These are phyloP conservation scores for Endogone sp. DNA, from an alignment of 192 early-diverging fungal genomes.

Conservation along the genomic window DNA sequence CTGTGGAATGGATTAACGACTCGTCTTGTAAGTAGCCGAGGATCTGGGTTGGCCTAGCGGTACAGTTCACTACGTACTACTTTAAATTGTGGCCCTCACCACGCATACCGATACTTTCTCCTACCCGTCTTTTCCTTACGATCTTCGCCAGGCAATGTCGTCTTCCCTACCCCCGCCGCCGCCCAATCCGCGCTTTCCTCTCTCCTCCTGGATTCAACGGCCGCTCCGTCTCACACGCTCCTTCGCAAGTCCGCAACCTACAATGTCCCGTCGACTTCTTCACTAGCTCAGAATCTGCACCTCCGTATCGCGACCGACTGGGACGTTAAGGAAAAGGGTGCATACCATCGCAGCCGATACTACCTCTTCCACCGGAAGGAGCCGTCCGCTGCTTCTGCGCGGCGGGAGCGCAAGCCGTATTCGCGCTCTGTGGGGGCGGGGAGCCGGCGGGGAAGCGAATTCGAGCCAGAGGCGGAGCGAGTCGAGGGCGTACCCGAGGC, in stretches of 20 bases:
- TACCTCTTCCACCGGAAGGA: conserved; percentile 35
- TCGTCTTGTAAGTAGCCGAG: conserved; percentile 28
- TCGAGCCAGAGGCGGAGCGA: conserved; percentile 24
- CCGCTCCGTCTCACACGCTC: background rate
- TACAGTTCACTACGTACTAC: too few species aligned
- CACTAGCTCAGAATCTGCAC: conserved; percentile 22
- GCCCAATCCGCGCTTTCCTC: conserved; percentile 5
- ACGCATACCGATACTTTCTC: background rate
- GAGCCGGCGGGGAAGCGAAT: background rate
- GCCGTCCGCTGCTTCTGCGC: conserved; percentile 4
- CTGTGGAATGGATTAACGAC: conserved; percentile 48
- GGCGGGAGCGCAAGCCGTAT: background rate
- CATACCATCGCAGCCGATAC: conserved; percentile 37
- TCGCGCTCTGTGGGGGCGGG: background rate
- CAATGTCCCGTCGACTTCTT: background rate
- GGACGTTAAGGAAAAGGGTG: conserved; percentile 34
- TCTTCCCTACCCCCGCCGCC: background rate
- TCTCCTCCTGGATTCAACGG: background rate
- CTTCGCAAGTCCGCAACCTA: conserved; percentile 4
- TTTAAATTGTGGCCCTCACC: too few species aligned
- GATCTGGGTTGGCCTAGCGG: too few species aligned
- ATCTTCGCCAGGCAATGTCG: conserved; percentile 10
- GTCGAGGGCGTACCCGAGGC: conserved; percentile 26
- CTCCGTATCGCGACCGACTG: conserved; percentile 33
- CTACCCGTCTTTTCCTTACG: background rate